These are phyloP conservation scores for Colletotrichum aenigma DNA, from an alignment of 2,329 filamentous ascomycete genomes.

Conservation along the genomic window DNA sequence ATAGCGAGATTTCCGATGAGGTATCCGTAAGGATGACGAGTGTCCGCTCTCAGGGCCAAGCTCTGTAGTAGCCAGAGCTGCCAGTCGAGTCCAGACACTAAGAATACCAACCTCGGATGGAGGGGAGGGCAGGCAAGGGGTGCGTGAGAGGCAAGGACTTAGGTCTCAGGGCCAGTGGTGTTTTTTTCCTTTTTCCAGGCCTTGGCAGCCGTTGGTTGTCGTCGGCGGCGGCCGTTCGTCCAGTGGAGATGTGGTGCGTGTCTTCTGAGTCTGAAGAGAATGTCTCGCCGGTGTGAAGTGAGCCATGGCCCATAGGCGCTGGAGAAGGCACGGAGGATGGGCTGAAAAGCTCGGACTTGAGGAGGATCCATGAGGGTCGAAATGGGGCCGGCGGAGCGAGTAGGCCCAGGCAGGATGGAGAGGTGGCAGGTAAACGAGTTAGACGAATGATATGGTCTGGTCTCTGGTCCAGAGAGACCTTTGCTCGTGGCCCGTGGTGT, in stretches of 20 bases:
- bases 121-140: background rate
- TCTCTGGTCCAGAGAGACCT: background rate
- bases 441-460: background rate
- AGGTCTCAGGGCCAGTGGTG: background rate
- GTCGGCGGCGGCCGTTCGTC: constrained; percentile 1
- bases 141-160: background rate
- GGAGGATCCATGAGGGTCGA: constrained; percentile 1
- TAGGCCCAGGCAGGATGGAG: background rate
- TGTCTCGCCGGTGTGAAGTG: background rate
- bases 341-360: constrained; percentile 10
- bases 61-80: background rate
- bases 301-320: background rate
- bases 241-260: background rate
- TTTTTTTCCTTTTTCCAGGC: constrained; percentile 14
- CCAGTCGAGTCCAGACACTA: background rate
- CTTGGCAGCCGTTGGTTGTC: constrained; percentile 19
- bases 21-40: background rate
- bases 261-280: constrained; percentile 1
- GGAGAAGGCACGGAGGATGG: background rate
- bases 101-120: background rate
- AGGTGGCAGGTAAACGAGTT: background rate
- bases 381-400: background rate
- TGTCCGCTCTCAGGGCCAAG: background rate
- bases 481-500: background rate
- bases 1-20: background rate